phyloP scores from a whole-genome alignment of 352 stramenopile genomes.

The Pythium insidiosum region DNA sequence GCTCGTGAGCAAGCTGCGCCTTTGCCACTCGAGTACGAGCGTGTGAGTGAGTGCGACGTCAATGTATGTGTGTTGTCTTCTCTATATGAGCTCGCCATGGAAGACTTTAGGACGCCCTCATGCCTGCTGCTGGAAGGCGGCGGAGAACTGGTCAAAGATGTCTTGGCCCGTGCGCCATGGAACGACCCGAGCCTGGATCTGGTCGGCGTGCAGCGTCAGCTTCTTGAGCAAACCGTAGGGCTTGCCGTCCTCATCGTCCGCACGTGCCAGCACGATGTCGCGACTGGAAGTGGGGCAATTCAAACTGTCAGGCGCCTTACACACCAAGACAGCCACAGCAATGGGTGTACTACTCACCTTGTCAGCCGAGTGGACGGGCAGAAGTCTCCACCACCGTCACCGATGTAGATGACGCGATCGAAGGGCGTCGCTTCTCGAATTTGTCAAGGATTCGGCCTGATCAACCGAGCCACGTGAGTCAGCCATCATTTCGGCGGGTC shows the following conservation, averaged over 20 bases:
- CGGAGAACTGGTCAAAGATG: conserved; percentile 42
- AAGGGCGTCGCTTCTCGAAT: conserved; percentile 27
- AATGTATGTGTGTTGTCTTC: neutral
- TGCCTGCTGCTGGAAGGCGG: neutral
- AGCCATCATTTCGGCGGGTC: too few species aligned
- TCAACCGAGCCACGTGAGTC: too few species aligned
- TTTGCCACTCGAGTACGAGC: too few species aligned
- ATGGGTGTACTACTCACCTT: conserved; percentile 34
- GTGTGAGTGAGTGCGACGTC: neutral
- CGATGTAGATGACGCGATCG: conserved; percentile 56
- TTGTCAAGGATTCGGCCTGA: conserved; percentile 38
- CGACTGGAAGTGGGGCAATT: conserved; percentile 17
- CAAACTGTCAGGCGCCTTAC: too few species aligned
- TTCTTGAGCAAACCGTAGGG: conserved; percentile 51
- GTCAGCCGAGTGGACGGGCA: conserved; percentile 45
- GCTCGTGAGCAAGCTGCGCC: too few species aligned
- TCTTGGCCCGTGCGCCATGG: conserved; percentile 57
- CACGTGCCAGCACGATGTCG: conserved; percentile 62
- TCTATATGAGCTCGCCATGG: neutral
- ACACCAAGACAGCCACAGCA: too few species aligned
- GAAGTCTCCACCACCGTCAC: conserved; percentile 64
- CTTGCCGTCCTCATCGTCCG: conserved; percentile 29
- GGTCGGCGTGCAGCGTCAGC: conserved; percentile 21
- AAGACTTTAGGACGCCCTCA: neutral
- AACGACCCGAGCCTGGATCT: conserved; percentile 35